A percentile compares a stretch with the other conserved stretches of the same genome.
These are phyloP conservation scores for Phytophthora megakarya DNA, from an alignment of 352 stramenopile genomes.

Conservation along the genomic window DNA sequence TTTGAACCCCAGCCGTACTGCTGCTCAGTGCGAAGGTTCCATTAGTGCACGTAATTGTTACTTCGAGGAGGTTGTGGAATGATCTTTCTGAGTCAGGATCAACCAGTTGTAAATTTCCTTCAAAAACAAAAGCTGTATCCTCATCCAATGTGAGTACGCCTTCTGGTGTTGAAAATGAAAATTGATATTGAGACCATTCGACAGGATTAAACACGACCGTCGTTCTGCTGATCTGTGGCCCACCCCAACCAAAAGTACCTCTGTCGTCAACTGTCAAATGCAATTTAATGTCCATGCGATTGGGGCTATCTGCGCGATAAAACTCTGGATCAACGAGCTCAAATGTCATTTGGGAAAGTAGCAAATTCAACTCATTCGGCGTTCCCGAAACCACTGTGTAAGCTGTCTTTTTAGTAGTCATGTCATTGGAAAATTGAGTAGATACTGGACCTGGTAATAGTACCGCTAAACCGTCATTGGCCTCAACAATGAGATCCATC, in stretches of 20 bases:
- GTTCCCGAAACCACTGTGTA: conserved; percentile 48
- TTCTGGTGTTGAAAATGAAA: conserved; percentile 29
- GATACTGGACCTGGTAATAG: conserved; percentile 34
- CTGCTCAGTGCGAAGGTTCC: conserved; percentile 36
- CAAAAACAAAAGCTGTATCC: conserved; percentile 44
- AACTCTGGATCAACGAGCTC: conserved; percentile 38
- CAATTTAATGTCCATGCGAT: conserved; percentile 41
- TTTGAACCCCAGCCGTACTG: conserved; percentile 31
- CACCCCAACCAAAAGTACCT: conserved; percentile 53
- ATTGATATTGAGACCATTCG: conserved; percentile 30
- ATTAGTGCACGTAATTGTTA: conserved; percentile 32
- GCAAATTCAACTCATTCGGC: conserved; percentile 42
- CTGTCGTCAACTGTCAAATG: conserved; percentile 65
- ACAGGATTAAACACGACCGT: conserved; percentile 41
- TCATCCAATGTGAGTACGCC: conserved; percentile 45
- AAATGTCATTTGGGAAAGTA: conserved; percentile 54
- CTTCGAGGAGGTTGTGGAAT: conserved; percentile 38
- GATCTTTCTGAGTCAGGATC: conserved; percentile 34
- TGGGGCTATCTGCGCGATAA: conserved; percentile 28
- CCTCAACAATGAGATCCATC: conserved; percentile 67
- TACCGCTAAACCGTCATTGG: conserved; percentile 38
- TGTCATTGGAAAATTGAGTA: conserved; percentile 23
- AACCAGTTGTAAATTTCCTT: conserved; percentile 32
- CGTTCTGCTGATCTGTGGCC: conserved; percentile 44
- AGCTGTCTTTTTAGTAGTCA: conserved; percentile 10